Conservation (phyloP, 305 asterid species). For the Fraxinus albicans region DNA sequence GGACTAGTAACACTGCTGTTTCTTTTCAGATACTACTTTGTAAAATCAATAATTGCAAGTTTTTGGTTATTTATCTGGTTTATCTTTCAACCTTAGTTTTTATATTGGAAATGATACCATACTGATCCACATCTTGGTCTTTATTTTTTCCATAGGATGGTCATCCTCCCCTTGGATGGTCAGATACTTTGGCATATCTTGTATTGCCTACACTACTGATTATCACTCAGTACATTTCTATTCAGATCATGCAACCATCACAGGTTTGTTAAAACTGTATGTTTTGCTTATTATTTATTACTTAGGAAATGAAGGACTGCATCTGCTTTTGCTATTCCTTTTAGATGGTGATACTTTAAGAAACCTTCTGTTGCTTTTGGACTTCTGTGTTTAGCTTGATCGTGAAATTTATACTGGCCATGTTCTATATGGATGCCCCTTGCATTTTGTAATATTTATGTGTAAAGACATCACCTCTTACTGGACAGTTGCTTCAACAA, state of each 20-base stretch:
- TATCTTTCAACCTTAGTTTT: constrained; percentile 3
- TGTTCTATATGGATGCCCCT: not conserved
- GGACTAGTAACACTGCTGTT: not conserved
- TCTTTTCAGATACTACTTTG: not conserved
- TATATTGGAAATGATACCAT: not conserved
- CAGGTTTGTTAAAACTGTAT: constrained; percentile 56
- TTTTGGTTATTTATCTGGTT: not conserved
- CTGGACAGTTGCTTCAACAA: not conserved
- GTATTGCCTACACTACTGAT: constrained; percentile 85
- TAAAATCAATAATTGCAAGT: constrained; percentile 6
- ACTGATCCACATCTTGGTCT: constrained; percentile 10
- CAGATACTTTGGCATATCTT: constrained; percentile 91
- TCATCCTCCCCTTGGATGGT: constrained; percentile 98
- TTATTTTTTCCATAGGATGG: constrained; percentile 65
- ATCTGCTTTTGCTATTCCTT: constrained; percentile 8
- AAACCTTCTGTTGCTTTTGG: constrained; percentile 9
- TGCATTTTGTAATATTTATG: not conserved
- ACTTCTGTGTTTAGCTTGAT: constrained; percentile 16
- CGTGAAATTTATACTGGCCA: not conserved
- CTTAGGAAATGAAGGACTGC: constrained; percentile 10
- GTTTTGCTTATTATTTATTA: constrained; percentile 2
- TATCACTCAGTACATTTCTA: constrained; percentile 70
- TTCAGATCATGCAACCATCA: constrained; percentile 91
- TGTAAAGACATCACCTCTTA: not conserved
- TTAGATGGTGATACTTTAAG: not conserved